Evolutionary conservation across 306 rosid genomes (phyloP), one percentile per base, ranked within the genome.

Genomic region (Benincasa hispida): DNA sequence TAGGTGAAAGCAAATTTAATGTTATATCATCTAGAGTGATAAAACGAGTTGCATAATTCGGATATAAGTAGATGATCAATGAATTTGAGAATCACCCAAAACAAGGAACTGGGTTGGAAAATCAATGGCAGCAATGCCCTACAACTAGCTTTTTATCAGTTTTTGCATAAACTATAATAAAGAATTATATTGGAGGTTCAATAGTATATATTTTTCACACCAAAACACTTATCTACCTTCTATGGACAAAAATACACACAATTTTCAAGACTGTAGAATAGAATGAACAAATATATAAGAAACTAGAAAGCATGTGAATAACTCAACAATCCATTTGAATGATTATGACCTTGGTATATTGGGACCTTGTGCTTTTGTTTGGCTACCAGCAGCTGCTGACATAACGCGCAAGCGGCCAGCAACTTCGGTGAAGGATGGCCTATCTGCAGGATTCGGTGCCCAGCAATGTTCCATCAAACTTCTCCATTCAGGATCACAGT

Each of bases 381-480:
- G 98, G 87, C 77, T 50, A 50, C 8, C 56, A 51, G 98, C 90
- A 0, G 89, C 87, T 19, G 90, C 82, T 37, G 91, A 88, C 97
- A 93, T 88, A 55, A 69, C 89, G 4, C 94, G 92, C 61, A 93
- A 78, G 66, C 96, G 92, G 70, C 88, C 76, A 4, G 98, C 86
- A 45, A 93, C 92, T 78, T 93, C 97, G 4, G 98, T 90, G 87
- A 93, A 93, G 14, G 92, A 88, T 65, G 98, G 98, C 84, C 98
- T 84, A n/a, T 42, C 87, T 6, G 86, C 72, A 17, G 98, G 98
- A 83, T 90, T 91, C 55, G 98, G 98, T 10, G 96, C 97, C 98
- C 98, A 93, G 82, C 98, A 93, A 87, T 90, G 91, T 84, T 93
- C 98, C 98, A 93, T 91, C 76, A 93, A 86, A 57, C 77, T 81